A percentile compares a stretch with the other conserved stretches of the same genome.
Evolutionary conservation across 2,329 filamentous ascomycete genomes (phyloP).

Genomic region (Lasiodiplodia citricola): DNA sequence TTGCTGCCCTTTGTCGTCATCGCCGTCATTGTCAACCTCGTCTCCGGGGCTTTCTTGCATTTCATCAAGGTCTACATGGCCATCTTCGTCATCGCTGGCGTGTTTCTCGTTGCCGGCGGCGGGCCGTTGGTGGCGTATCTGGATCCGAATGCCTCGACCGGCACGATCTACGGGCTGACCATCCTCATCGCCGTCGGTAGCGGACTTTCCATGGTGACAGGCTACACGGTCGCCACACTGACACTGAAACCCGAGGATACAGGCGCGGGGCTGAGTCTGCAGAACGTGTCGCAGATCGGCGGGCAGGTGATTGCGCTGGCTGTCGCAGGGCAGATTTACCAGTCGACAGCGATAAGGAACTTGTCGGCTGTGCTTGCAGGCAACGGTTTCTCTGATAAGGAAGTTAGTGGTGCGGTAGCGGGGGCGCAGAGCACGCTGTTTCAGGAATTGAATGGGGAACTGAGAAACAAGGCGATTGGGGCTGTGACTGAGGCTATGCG

Average conservation of each 20-base stretch:
- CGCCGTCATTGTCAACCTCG: not conserved
- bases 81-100: constrained; percentile 9
- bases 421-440: not conserved
- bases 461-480: not conserved
- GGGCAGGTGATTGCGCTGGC: constrained; percentile 27
- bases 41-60: constrained; percentile 6
- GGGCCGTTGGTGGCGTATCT: not conserved
- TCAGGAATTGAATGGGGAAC: not conserved
- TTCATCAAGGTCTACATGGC: constrained; percentile 9
- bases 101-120: constrained; percentile 10
- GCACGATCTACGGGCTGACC: constrained; percentile 34
- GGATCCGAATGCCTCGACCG: not conserved
- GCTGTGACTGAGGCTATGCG: not conserved
- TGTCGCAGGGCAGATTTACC: constrained; percentile 28
- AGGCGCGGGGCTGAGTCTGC: constrained; percentile 20
- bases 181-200: constrained; percentile 33
- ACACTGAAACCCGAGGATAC: constrained; percentile 21
- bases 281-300: constrained; percentile 28
- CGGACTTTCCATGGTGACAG: constrained; percentile 24
- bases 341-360: constrained; percentile 25
- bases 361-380: constrained; percentile 4
- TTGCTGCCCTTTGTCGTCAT: constrained; percentile 20
- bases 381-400: not conserved
- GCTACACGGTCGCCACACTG: constrained; percentile 19
- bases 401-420: not conserved